These are phyloP conservation scores for Thielaviopsis cerberus DNA, from an alignment of 2,329 filamentous ascomycete species.

Conservation along the genomic window DNA sequence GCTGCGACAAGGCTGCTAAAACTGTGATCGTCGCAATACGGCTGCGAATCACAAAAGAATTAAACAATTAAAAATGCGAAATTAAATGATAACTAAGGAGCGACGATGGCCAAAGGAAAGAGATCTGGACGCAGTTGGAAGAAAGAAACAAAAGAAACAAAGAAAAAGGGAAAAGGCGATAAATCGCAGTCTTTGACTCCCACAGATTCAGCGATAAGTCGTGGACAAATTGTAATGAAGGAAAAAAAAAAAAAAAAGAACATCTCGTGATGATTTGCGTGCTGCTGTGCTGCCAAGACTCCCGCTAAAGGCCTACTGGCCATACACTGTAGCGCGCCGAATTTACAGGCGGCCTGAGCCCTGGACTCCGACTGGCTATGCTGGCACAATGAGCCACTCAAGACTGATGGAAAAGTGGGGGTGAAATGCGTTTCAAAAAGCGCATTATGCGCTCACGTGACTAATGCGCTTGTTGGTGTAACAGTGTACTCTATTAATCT, in stretches of 20 bases:
- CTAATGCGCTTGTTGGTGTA: too few relatives aligned
- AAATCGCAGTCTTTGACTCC: too few relatives aligned
- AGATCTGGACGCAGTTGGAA: not conserved
- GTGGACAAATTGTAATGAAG: not conserved
- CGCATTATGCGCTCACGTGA: too few relatives aligned
- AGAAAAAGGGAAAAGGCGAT: too few relatives aligned
- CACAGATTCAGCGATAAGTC: too few relatives aligned
- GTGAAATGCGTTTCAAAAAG: too few relatives aligned
- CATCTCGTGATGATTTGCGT: not conserved
- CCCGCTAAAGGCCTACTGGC: not conserved
- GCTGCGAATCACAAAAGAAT: not conserved
- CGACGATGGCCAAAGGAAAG: not conserved
- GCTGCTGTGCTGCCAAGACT: too few relatives aligned
- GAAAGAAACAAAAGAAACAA: not conserved
- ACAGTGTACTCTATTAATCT: too few relatives aligned
- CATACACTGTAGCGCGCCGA: not conserved
- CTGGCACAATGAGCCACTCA: not conserved
- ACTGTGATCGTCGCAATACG: too few relatives aligned
- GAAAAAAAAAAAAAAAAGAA: not conserved
- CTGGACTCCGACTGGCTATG: not conserved
- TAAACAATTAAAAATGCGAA: not conserved
- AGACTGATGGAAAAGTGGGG: too few relatives aligned
- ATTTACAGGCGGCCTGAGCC: not conserved
- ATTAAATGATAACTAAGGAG: not conserved
- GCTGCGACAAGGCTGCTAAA: not conserved